Conservation (phyloP, 306 rosid genomes). For the Casuarina glauca region DNA sequence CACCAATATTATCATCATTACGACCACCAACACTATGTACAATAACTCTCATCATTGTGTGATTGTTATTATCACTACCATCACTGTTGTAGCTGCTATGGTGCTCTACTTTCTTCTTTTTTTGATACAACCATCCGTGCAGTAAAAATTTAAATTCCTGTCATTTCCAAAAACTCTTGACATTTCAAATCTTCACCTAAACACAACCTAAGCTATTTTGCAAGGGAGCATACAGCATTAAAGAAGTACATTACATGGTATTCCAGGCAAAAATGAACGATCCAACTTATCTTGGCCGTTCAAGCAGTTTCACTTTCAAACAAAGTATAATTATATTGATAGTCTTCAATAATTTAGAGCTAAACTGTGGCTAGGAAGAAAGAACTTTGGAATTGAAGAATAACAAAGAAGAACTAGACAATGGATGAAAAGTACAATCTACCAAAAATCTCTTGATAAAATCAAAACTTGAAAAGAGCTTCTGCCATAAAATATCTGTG, state of each 20-base stretch:
- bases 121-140: neutral
- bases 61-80: too few relatives aligned
- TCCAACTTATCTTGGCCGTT: neutral
- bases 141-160: neutral
- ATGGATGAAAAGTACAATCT: neutral
- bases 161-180: neutral
- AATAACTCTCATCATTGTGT: neutral
- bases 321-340: neutral
- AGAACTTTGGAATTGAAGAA: neutral
- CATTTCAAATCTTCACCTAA: neutral
- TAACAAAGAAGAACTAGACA: neutral
- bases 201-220: neutral
- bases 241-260: constrained; percentile 2
- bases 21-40: neutral
- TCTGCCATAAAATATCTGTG: neutral
- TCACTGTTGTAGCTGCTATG: neutral
- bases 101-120: neutral
- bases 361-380: neutral
- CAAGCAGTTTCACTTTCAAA: neutral
- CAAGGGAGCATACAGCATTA: neutral
- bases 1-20: neutral
- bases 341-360: neutral
- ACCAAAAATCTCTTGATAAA: neutral
- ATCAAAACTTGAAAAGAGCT: neutral
- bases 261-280: neutral